phyloP scores from a whole-genome alignment of 2,329 filamentous ascomycete species.

The Colletotrichum destructivum region DNA sequence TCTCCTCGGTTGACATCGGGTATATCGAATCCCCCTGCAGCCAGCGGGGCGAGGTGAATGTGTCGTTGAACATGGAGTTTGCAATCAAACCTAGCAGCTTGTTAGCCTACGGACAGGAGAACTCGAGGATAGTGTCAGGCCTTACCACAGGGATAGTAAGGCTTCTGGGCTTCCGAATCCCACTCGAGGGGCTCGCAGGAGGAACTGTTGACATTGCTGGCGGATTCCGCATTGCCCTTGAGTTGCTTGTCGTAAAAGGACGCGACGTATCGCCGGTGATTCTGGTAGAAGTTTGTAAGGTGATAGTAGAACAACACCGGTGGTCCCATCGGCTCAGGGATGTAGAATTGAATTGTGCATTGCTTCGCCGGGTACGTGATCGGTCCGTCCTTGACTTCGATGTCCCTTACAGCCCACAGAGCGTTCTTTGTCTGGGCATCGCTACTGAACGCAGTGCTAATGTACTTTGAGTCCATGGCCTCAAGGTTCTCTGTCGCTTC shows the following conservation, averaged over 20 bases:
- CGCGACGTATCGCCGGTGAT: constrained; percentile 95
- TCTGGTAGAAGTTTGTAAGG: constrained; percentile 98
- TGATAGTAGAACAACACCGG: constrained; percentile 96
- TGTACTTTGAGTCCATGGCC: constrained; percentile 69
- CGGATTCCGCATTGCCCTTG: constrained; percentile 75
- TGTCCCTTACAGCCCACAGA: constrained; percentile 59
- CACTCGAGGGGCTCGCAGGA: constrained; percentile 82
- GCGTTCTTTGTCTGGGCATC: constrained; percentile 57
- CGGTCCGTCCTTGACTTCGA: constrained; percentile 58
- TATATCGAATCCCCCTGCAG: constrained; percentile 71
- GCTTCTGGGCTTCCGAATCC: constrained; percentile 67
- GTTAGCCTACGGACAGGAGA: not conserved
- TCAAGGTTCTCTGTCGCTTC: constrained; percentile 63
- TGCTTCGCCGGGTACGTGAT: constrained; percentile 57
- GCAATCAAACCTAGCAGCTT: constrained; percentile 78
- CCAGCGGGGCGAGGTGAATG: constrained; percentile 77
- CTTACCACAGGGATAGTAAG: constrained; percentile 88
- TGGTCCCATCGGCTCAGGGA: constrained; percentile 83
- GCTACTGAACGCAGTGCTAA: constrained; percentile 81
- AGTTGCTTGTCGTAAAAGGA: constrained; percentile 89
- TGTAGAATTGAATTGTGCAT: constrained; percentile 84
- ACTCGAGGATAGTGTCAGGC: not conserved
- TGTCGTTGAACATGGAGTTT: constrained; percentile 98
- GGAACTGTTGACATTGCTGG: constrained; percentile 73
- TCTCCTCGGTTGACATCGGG: constrained; percentile 79